A percentile compares a stretch with the other conserved stretches of the same genome.
phyloP scores from a whole-genome alignment of 495 filamentous ascomycete genomes.

The Penicillium steckii region DNA sequence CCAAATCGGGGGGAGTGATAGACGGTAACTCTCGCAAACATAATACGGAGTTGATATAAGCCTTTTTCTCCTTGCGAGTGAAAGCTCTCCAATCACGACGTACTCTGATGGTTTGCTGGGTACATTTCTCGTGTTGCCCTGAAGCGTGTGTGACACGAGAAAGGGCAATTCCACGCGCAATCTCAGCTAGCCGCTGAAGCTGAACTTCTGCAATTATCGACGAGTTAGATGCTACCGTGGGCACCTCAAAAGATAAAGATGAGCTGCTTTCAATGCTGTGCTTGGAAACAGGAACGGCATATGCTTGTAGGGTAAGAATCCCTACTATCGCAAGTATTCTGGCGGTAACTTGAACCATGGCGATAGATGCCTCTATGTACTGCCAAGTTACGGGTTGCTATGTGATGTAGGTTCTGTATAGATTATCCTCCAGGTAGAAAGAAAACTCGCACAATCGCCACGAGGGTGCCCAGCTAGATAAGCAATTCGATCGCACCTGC shows the following conservation, averaged over 20 bases:
- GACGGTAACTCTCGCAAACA: constrained; percentile 58
- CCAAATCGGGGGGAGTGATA: constrained; percentile 36
- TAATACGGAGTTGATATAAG: constrained; percentile 62
- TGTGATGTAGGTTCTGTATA: too few relatives aligned
- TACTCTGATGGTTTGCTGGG: constrained; percentile 12
- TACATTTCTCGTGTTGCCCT: background rate
- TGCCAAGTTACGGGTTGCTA: background rate
- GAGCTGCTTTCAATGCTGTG: background rate
- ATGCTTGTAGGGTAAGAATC: background rate
- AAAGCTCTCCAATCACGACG: constrained; percentile 49
- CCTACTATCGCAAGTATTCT: background rate
- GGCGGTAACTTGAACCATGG: background rate
- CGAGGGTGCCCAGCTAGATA: constrained; percentile 1
- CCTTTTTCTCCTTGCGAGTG: constrained; percentile 43
- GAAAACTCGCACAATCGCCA: background rate
- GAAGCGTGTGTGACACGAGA: background rate
- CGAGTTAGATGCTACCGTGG: background rate
- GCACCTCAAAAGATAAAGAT: background rate
- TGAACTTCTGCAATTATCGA: background rate
- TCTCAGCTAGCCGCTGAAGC: constrained; percentile 2
- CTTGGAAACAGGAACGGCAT: background rate
- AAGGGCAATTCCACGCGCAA: background rate
- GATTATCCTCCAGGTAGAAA: too few relatives aligned
- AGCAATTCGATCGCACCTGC: background rate
- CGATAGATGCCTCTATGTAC: background rate